These are phyloP conservation scores for Chaetomium olivaceum DNA, from an alignment of 2,329 filamentous ascomycete genomes.

Conservation along the genomic window DNA sequence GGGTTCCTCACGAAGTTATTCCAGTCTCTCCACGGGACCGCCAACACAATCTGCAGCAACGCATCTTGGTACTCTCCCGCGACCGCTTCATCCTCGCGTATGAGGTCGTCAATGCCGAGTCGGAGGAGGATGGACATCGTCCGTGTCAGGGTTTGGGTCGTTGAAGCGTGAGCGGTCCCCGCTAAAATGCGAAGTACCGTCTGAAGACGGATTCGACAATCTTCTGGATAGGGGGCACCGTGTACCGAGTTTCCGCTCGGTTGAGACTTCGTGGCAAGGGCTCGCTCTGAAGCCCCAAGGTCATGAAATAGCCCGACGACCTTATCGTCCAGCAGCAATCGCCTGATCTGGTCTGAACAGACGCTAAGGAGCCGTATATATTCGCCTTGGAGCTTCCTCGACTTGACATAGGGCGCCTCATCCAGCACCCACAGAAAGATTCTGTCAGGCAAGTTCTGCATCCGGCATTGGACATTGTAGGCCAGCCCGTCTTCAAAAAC, in stretches of 20 bases:
- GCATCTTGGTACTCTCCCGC: slow-evolving; percentile 45
- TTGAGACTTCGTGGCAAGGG: slow-evolving; percentile 32
- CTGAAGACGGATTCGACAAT: slow-evolving; percentile 49
- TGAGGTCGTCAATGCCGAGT: slow-evolving; percentile 55
- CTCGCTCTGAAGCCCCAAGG: slow-evolving; percentile 57
- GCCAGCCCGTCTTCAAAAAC: slow-evolving; percentile 64
- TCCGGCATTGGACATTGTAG: slow-evolving; percentile 51
- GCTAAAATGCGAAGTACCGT: slow-evolving; percentile 48
- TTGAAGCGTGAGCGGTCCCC: slow-evolving; percentile 42
- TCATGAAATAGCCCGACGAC: slow-evolving; percentile 57
- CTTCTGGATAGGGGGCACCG: slow-evolving; percentile 34
- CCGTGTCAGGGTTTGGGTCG: slow-evolving; percentile 40
- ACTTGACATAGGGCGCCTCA: slow-evolving; percentile 58
- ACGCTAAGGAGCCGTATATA: slow-evolving; percentile 59
- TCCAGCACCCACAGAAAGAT: slow-evolving; percentile 67
- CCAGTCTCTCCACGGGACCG: slow-evolving; percentile 44
- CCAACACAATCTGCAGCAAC: slow-evolving; percentile 46
- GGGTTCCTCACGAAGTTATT: slow-evolving; percentile 39
- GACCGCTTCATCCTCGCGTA: slow-evolving; percentile 48
- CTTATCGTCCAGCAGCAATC: slow-evolving; percentile 47
- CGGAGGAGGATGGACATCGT: slow-evolving; percentile 52
- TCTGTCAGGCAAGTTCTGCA: slow-evolving; percentile 58
- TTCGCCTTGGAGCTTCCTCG: slow-evolving; percentile 57
- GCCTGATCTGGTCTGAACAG: slow-evolving; percentile 46
- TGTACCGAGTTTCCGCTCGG: slow-evolving; percentile 32